A percentile compares a stretch with the other conserved stretches of the same genome.
These are phyloP conservation scores for Mycena metata DNA, from an alignment of 768 basidiomycete genomes.

Conservation along the genomic window DNA sequence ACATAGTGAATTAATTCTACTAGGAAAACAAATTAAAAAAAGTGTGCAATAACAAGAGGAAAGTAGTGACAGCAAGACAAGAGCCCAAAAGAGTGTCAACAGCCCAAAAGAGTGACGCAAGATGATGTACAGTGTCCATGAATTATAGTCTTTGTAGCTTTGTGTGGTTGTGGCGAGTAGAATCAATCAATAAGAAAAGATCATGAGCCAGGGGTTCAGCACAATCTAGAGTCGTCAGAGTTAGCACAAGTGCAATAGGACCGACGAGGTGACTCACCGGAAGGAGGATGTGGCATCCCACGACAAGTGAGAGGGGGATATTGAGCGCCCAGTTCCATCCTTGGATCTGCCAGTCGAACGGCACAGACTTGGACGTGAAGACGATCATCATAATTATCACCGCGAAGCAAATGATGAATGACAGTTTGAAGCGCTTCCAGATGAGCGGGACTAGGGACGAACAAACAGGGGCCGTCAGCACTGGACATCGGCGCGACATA, in stretches of 20 bases:
- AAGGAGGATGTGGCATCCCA: slow-evolving; percentile 77
- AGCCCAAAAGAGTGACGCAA: slow-evolving; percentile 1
- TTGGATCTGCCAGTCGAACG: slow-evolving; percentile 75
- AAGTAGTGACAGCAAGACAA: slow-evolving; percentile 26
- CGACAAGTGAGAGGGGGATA: slow-evolving; percentile 77
- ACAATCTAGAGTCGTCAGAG: slow-evolving; percentile 67
- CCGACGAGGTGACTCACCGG: slow-evolving; percentile 64
- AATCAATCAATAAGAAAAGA: slow-evolving; percentile 73
- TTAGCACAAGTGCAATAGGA: slow-evolving; percentile 16
- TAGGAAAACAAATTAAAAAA: slow-evolving; percentile 13
- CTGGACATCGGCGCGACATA: neutral
- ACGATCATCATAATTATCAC: slow-evolving; percentile 74
- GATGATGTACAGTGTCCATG: slow-evolving; percentile 3
- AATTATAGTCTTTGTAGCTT: slow-evolving; percentile 22
- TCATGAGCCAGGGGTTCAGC: slow-evolving; percentile 90
- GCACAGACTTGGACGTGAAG: slow-evolving; percentile 68
- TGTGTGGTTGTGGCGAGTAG: slow-evolving; percentile 1
- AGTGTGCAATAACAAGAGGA: slow-evolving; percentile 1
- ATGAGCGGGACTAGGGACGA: slow-evolving; percentile 74
- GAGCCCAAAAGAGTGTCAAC: too few relatives aligned
- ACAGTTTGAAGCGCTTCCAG: slow-evolving; percentile 83
- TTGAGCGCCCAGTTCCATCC: slow-evolving; percentile 78
- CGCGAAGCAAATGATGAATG: slow-evolving; percentile 72
- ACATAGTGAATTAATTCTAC: slow-evolving; percentile 12
- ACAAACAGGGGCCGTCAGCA: slow-evolving; percentile 3